Evolutionary conservation across 2,329 filamentous ascomycete species (phyloP).

Genomic region (Cladorrhinum sp.): DNA sequence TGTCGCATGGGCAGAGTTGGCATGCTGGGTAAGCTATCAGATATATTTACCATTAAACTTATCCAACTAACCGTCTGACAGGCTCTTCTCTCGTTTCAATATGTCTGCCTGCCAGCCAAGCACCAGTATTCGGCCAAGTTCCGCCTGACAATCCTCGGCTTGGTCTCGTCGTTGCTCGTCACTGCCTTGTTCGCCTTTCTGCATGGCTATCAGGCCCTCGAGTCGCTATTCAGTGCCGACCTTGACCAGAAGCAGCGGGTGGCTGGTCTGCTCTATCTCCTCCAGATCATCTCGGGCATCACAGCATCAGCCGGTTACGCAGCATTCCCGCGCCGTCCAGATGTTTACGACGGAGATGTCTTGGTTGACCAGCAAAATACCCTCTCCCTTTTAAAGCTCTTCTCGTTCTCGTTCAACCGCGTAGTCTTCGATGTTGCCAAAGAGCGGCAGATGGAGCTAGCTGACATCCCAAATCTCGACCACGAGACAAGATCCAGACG

Average conservation of each 20-base stretch:
- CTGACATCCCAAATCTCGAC: conserved; percentile 34
- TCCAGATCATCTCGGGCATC: conserved; percentile 27
- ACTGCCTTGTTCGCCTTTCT: conserved; percentile 27
- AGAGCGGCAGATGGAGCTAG: conserved; percentile 31
- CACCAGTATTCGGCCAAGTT: conserved; percentile 31
- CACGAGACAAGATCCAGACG: conserved; percentile 29
- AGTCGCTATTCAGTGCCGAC: conserved; percentile 15
- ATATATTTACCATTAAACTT: not conserved
- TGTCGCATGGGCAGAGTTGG: conserved; percentile 16
- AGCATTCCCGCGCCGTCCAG: conserved; percentile 33
- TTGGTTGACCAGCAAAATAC: conserved; percentile 38
- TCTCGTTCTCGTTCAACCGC: conserved; percentile 35
- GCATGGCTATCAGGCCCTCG: conserved; percentile 28
- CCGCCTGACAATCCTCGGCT: conserved; percentile 27
- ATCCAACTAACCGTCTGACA: conserved; percentile 8
- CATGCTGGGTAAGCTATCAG: conserved; percentile 22
- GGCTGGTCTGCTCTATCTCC: conserved; percentile 25
- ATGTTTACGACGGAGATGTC: conserved; percentile 31
- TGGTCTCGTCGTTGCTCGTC: conserved; percentile 28
- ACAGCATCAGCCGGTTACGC: conserved; percentile 29
- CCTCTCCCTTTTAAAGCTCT: conserved; percentile 30
- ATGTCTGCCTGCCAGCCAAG: conserved; percentile 29
- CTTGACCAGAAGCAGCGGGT: conserved; percentile 10
- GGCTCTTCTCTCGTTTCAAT: conserved; percentile 31
- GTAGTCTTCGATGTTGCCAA: conserved; percentile 32